phyloP scores from a whole-genome alignment of 169 alveolate species.

The Besnoitia besnoiti region DNA sequence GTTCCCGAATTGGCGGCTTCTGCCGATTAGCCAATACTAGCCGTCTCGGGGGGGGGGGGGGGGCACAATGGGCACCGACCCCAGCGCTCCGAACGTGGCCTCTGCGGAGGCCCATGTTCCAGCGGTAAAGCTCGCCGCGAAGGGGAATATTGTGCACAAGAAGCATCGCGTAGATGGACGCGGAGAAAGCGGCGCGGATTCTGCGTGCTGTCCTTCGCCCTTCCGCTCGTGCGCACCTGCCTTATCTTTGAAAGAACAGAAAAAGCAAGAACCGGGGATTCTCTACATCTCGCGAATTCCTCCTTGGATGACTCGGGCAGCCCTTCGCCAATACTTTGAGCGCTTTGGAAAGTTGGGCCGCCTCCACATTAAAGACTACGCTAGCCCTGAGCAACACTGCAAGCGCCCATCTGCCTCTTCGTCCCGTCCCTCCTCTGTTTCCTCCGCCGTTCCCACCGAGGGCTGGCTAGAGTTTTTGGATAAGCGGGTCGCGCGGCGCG shows the following conservation, averaged over 20 bases:
- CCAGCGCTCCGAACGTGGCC: neutral
- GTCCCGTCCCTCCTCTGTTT: constrained; percentile 72
- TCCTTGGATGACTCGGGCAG: neutral
- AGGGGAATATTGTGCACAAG: neutral
- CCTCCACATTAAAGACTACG: neutral
- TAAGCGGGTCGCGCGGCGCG: constrained; percentile 83
- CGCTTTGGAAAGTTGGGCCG: neutral
- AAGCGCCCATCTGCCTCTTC: constrained; percentile 72
- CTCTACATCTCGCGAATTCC: neutral
- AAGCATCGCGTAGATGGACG: neutral
- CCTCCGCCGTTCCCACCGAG: constrained; percentile 74
- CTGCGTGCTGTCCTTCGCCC: neutral
- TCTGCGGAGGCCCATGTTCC: neutral
- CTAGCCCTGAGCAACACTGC: neutral
- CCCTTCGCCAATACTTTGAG: neutral
- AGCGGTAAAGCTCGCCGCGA: neutral
- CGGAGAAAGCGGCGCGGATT: neutral
- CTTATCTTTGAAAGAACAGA: neutral
- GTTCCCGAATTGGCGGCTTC: too few species aligned
- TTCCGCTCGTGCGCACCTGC: neutral
- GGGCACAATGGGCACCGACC: neutral
- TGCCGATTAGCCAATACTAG: too few species aligned
- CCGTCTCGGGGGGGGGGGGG: too few species aligned
- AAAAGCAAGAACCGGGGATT: neutral
- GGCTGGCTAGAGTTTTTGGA: constrained; percentile 90